Evolutionary conservation across 768 basidiomycete species (phyloP), one percentile per base, ranked within the genome.

Genomic region (Clavulina sp.): DNA sequence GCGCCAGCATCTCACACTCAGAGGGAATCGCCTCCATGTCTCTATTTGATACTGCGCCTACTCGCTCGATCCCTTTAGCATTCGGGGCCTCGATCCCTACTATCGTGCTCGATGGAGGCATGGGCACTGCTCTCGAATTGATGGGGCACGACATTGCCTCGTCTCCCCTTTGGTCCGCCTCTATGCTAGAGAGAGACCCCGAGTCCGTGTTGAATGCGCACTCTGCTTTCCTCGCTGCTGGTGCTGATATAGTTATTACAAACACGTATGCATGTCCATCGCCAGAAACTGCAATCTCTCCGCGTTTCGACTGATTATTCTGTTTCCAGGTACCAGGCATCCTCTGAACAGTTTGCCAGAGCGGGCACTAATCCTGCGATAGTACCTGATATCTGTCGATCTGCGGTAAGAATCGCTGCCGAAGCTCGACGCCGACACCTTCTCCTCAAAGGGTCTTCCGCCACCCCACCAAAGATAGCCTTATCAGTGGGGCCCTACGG

Each of bases 401-500:
- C 69, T 41, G 69, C 76, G 6, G 71, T 83, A 7, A 57, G 58
- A 9, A 65, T 78, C 31, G 78, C 81, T 1, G 60, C 59, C 4
- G 62, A 73, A 51, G 80, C 78, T 0, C 66, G 68, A 38, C 43
- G 52, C 3, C 56, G 19, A 40, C 62, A 63, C 46, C 60, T 73
- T 30, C 16, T 28, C 18, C 31, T 28, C 50, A 24, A 47, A 18
- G 18, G 34, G 43, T 31, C 24, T 46, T 29, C 51, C 19, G 26
- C 33, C 32, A 36, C 43, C 21, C 33, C 34, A 38, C 50, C 36
- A 56, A 69, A 65, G 26, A 70, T 87, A 32, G 80, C 75, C 2
- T 69, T 89, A 3, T 84, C 81, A 4, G 64, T 86, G 28, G 84
- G 85, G 18, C 78, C 82, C 0, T 85, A 74, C 58, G 84, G 84